Evolutionary conservation across 2,329 filamentous ascomycete species (phyloP), one percentile per base, ranked within the genome.

Genomic region (Paraconiothyrium brasiliense): DNA sequence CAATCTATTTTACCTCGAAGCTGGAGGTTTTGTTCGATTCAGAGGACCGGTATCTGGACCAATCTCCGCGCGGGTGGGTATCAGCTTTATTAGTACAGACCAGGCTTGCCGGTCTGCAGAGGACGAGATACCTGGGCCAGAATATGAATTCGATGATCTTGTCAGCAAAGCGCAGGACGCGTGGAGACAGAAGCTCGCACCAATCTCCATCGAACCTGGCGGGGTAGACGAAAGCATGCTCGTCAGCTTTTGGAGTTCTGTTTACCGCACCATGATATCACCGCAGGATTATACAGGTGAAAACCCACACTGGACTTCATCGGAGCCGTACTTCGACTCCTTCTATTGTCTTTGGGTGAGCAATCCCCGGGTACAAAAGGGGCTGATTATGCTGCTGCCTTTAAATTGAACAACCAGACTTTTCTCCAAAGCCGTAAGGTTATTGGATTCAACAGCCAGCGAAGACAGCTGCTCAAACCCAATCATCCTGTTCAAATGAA

Each of bases 51-150:
- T 86, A 0, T 83, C 83, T 46, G 79, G 81, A 2, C 84, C 84
- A 1, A 84, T 93, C n/a, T 75, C 86, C 8, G 89, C 85, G 11
- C 84, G 91, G 35, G 88, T 91, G 6, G 90, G 90, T 0, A 79
- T 91, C 8, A 92, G 90, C 65, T 90, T 92, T 75, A 87, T 92
- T 68, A 90, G 87, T 71, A 78, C 81, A 2, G 82, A 85, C 0
- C 85, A 89, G 73, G 91, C 91, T 1, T 94, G 91, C 69, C 72
- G 81, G 7, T 90, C 90, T 70, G 90, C 87, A 0, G 88, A 92
- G 73, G 78, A 71, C 0, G 91, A 93, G 68, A 89, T 92, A n/a
- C 88, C 90, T 0, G 77, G 67, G 2, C 72, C 70, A 6, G 43
- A 85, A 16, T 91, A 87, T 56, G 85, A 90, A 69, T 92, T 93